A percentile compares a stretch with the other conserved stretches of the same genome.
phyloP scores from a whole-genome alignment of 2,329 filamentous ascomycete species.

The Boeremia lycopersici region DNA sequence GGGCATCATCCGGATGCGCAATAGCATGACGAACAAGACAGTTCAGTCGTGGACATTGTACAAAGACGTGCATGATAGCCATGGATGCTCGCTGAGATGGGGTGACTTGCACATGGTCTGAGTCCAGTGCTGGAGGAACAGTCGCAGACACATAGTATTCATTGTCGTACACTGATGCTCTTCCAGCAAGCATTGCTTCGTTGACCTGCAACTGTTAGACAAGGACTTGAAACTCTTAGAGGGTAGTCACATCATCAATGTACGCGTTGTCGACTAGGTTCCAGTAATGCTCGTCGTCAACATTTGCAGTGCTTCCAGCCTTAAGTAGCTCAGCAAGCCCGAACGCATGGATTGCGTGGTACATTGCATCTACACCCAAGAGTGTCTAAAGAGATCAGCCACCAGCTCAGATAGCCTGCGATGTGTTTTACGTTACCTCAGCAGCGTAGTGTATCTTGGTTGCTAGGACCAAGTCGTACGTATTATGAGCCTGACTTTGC shows the following conservation, averaged over 20 bases:
- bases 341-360: constrained; percentile 36
- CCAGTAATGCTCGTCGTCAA: constrained; percentile 39
- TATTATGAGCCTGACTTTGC: constrained; percentile 15
- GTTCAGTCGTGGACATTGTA: constrained; percentile 36
- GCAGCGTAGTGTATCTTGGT: constrained; percentile 40
- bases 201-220: constrained; percentile 31
- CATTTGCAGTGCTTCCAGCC: constrained; percentile 22
- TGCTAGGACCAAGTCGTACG: constrained; percentile 34
- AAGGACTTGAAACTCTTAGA: not conserved
- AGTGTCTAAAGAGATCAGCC: constrained; percentile 27
- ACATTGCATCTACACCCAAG: constrained; percentile 32
- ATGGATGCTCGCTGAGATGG: constrained; percentile 30
- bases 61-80: constrained; percentile 38
- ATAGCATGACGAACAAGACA: constrained; percentile 28
- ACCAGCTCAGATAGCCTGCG: not conserved
- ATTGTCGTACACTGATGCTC: constrained; percentile 38
- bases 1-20: constrained; percentile 25
- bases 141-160: constrained; percentile 36
- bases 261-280: constrained; percentile 42
- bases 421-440: constrained; percentile 21
- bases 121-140: constrained; percentile 20
- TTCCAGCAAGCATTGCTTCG: constrained; percentile 36
- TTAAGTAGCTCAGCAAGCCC: constrained; percentile 38
- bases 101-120: constrained; percentile 6
- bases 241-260: constrained; percentile 37